These are phyloP conservation scores for Grigorovia transvaalensis DNA, from an alignment of 805 yeast genomes.

Conservation along the genomic window DNA sequence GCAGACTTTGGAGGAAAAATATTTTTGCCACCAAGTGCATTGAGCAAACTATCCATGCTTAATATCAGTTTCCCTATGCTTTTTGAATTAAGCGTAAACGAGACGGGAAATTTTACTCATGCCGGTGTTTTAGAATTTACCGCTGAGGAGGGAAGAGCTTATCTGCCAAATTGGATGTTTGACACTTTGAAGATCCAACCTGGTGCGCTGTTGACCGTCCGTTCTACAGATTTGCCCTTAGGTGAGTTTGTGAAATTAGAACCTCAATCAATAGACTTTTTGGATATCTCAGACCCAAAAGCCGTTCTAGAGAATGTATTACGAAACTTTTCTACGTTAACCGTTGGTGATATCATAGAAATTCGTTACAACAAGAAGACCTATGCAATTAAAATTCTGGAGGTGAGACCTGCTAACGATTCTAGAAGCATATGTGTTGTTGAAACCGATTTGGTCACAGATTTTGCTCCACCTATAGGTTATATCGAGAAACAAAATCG, in stretches of 20 bases:
- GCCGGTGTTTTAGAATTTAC: constrained; percentile 93
- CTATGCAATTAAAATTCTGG: constrained; percentile 74
- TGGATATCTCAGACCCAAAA: constrained; percentile 90
- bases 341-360: constrained; percentile 76
- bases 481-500: constrained; percentile 51
- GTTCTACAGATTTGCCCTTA: constrained; percentile 67
- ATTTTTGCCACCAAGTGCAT: constrained; percentile 85
- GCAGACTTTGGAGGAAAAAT: constrained; percentile 94
- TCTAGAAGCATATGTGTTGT: constrained; percentile 78
- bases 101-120: constrained; percentile 52
- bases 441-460: constrained; percentile 94
- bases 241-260: constrained; percentile 88
- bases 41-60: constrained; percentile 77
- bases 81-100: constrained; percentile 67
- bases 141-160: constrained; percentile 94
- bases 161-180: constrained; percentile 97
- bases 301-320: constrained; percentile 92
- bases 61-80: constrained; percentile 95
- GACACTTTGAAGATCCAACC: constrained; percentile 58
- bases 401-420: constrained; percentile 66
- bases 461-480: constrained; percentile 98
- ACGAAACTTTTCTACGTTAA: constrained; percentile 79
- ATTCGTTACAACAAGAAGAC: constrained; percentile 70
- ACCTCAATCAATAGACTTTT: constrained; percentile 88
- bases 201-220: constrained; percentile 70